Conservation (phyloP, 2,329 filamentous ascomycete species). For the Laburnicola sp. region DNA sequence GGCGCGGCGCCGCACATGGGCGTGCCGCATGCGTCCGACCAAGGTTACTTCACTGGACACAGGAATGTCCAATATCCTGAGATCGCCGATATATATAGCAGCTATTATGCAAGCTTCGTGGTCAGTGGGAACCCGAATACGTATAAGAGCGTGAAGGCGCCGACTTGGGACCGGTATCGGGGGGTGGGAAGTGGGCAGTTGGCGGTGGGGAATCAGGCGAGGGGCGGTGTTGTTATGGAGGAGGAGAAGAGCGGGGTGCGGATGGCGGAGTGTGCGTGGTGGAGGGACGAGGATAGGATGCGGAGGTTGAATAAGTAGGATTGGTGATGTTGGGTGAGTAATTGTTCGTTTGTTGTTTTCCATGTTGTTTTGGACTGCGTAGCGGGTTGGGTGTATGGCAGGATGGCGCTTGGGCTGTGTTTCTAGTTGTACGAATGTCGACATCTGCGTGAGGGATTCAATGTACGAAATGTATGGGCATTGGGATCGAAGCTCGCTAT, state of each 20-base stretch:
- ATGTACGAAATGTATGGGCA: too few species aligned
- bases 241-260: slow-evolving; percentile 29
- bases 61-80: slow-evolving; percentile 32
- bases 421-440: too few species aligned
- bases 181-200: slow-evolving; percentile 20
- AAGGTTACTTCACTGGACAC: slow-evolving; percentile 37
- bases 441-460: too few species aligned
- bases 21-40: slow-evolving; percentile 40
- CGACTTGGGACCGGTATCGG: slow-evolving; percentile 37
- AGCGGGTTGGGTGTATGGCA: too few species aligned
- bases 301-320: slow-evolving; percentile 36
- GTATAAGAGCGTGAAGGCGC: slow-evolving; percentile 21
- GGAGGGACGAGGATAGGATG: slow-evolving; percentile 36
- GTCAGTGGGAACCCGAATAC: slow-evolving; percentile 42
- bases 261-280: slow-evolving; percentile 38
- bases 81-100: slow-evolving; percentile 37
- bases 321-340: too few species aligned
- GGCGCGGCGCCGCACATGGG: slow-evolving; percentile 28
- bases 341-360: too few species aligned
- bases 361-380: too few species aligned
- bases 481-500: too few species aligned
- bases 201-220: slow-evolving; percentile 25
- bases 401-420: too few species aligned
- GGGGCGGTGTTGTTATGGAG: slow-evolving; percentile 33
- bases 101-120: slow-evolving; percentile 43